Percentiles rank a stretch among this genome's conserved stretches.
Conservation (phyloP, 495 filamentous ascomycete genomes). For the Xylaria venustula region DNA sequence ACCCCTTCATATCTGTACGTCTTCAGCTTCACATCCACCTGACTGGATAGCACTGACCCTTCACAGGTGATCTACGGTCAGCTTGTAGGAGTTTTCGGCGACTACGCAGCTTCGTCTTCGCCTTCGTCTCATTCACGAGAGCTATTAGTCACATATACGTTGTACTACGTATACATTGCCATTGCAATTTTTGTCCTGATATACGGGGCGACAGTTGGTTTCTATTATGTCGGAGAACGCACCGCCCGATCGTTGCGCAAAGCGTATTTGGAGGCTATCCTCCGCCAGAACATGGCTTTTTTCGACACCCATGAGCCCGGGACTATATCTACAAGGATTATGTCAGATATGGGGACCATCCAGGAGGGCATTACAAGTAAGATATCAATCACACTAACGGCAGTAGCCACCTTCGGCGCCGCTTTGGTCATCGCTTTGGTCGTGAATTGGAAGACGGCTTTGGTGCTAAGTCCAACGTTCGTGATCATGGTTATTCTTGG, state of each 20-base stretch:
- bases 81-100: background rate
- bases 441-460: conserved; percentile 58
- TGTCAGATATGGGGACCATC: conserved; percentile 47
- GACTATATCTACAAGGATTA: conserved; percentile 41
- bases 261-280: conserved; percentile 34
- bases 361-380: conserved; percentile 79
- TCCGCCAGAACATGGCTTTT: conserved; percentile 41
- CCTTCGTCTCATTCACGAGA: background rate
- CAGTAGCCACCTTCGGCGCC: conserved; percentile 67
- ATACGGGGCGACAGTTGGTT: conserved; percentile 30
- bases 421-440: conserved; percentile 74
- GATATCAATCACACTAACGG: conserved; percentile 63
- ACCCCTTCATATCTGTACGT: background rate
- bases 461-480: conserved; percentile 67
- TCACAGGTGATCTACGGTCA: conserved; percentile 3
- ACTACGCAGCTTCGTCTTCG: background rate
- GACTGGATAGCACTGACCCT: background rate
- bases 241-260: conserved; percentile 36
- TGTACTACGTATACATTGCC: conserved; percentile 39
- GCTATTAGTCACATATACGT: background rate
- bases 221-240: conserved; percentile 30
- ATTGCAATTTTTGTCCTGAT: conserved; percentile 40
- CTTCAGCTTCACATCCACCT: background rate
- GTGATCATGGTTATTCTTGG: conserved; percentile 61
- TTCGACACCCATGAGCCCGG: conserved; percentile 40